Conservation (phyloP, 768 basidiomycete genomes). For the Mycena albidolilacea region DNA sequence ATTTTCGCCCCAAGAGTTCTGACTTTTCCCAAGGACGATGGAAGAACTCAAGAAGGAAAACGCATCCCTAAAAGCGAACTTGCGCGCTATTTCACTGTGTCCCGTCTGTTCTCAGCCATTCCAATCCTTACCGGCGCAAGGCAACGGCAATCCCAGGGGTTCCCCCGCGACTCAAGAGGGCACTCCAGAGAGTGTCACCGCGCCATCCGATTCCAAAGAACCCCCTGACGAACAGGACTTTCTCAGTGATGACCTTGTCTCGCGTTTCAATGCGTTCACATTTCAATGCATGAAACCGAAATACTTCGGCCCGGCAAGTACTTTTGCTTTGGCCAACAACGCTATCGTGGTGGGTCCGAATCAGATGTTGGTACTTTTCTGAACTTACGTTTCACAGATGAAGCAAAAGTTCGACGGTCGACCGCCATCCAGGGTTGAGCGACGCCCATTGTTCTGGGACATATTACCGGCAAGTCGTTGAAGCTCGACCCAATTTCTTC, state of each 20-base stretch:
- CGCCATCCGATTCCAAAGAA: not conserved
- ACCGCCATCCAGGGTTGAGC: not conserved
- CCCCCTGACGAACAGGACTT: conserved; percentile 8
- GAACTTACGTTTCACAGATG: conserved; percentile 15
- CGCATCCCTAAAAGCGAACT: conserved; percentile 7
- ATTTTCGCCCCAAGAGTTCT: not conserved
- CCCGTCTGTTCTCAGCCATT: conserved; percentile 30
- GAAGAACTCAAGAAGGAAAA: conserved; percentile 31
- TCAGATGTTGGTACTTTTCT: not conserved
- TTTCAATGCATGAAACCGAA: not conserved
- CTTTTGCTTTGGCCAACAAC: conserved; percentile 17
- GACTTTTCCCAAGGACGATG: not conserved
- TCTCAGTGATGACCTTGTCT: not conserved
- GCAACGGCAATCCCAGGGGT: not conserved
- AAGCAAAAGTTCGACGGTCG: conserved; percentile 17
- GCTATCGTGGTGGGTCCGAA: conserved; percentile 18
- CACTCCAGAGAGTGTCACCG: not conserved
- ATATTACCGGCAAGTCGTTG: conserved; percentile 18
- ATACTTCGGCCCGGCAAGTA: conserved; percentile 25
- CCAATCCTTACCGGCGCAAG: not conserved
- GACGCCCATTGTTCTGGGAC: conserved; percentile 5
- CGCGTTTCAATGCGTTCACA: conserved; percentile 9
- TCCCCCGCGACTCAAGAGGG: not conserved
- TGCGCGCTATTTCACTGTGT: conserved; percentile 27
- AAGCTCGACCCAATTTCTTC: not conserved